phyloP scores from a whole-genome alignment of 139 green algal genomes.

The Tetratostichococcus sp. region DNA sequence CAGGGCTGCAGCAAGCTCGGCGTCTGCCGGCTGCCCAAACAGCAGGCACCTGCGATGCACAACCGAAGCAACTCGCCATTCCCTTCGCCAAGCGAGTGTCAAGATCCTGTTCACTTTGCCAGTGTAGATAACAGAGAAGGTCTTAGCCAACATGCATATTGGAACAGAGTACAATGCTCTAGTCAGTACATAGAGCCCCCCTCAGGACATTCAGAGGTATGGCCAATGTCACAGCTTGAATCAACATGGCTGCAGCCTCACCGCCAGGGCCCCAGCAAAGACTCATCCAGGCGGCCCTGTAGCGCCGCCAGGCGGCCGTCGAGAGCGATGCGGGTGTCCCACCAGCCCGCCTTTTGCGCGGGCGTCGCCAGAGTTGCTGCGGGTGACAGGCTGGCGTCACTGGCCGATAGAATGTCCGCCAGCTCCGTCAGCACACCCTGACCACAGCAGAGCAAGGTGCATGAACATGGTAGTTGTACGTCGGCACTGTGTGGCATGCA shows the following conservation, averaged over 20 bases:
- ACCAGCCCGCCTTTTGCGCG: slow-evolving; percentile 30
- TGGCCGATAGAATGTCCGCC: neutral
- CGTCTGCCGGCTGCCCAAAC: neutral
- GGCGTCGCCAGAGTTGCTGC: neutral
- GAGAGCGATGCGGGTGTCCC: slow-evolving; percentile 46
- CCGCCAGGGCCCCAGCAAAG: slow-evolving; percentile 63
- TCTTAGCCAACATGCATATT: no score
- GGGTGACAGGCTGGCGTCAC: slow-evolving; percentile 20
- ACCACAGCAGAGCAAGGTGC: neutral
- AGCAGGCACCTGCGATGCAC: neutral
- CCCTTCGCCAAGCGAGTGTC: no score
- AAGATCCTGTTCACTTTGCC: no score
- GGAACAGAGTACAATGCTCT: no score
- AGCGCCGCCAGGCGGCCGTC: slow-evolving; percentile 53
- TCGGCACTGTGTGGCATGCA: no score
- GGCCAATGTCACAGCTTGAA: no score
- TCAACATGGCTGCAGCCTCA: slow-evolving; percentile 22
- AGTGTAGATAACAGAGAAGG: no score
- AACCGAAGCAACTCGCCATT: no score
- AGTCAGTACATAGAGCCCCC: no score
- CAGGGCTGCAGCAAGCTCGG: neutral
- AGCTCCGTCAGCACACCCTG: neutral
- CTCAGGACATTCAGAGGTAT: no score
- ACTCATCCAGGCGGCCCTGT: slow-evolving; percentile 39
- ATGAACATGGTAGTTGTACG: no score